phyloP scores from a whole-genome alignment of 495 filamentous ascomycete species.

The Penicillium bialowiezense region DNA sequence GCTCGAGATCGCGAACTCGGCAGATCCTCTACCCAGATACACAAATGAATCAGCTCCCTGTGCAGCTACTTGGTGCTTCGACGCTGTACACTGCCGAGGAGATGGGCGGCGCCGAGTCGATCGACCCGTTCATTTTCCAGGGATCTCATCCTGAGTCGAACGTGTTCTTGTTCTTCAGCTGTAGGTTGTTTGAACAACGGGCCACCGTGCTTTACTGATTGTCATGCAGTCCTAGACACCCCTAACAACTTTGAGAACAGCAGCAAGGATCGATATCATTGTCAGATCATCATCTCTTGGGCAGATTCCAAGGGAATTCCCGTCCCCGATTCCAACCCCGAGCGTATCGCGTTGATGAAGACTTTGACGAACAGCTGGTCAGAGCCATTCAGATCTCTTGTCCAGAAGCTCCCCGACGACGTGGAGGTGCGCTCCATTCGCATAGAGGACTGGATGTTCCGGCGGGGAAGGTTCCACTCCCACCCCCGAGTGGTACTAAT shows the following conservation, averaged over 20 bases:
- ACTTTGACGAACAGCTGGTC: constrained; percentile 50
- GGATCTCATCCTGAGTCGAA: constrained; percentile 55
- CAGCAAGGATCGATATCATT: constrained; percentile 35
- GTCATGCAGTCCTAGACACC: constrained; percentile 41
- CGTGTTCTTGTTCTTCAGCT: constrained; percentile 55
- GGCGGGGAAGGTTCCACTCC: constrained; percentile 18
- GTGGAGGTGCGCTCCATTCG: constrained; percentile 48
- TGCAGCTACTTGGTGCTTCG: constrained; percentile 47
- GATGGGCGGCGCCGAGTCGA: constrained; percentile 38
- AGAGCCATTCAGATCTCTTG: constrained; percentile 50
- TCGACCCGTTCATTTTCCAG: constrained; percentile 62
- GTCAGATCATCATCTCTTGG: constrained; percentile 55
- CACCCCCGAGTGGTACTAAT: constrained; percentile 45
- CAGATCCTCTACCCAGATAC: constrained; percentile 33
- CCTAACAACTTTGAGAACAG: constrained; percentile 42
- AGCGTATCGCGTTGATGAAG: constrained; percentile 51
- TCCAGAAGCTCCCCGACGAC: constrained; percentile 44
- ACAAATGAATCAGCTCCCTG: constrained; percentile 42
- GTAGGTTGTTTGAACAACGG: constrained; percentile 13
- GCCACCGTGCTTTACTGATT: neutral
- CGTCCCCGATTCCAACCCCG: constrained; percentile 38
- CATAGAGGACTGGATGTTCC: constrained; percentile 55
- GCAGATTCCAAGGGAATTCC: constrained; percentile 39
- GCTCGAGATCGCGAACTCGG: constrained; percentile 46
- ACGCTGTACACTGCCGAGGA: constrained; percentile 38